phyloP scores from a whole-genome alignment of 2,329 filamentous ascomycete species.

The Fusarium devonianum region DNA sequence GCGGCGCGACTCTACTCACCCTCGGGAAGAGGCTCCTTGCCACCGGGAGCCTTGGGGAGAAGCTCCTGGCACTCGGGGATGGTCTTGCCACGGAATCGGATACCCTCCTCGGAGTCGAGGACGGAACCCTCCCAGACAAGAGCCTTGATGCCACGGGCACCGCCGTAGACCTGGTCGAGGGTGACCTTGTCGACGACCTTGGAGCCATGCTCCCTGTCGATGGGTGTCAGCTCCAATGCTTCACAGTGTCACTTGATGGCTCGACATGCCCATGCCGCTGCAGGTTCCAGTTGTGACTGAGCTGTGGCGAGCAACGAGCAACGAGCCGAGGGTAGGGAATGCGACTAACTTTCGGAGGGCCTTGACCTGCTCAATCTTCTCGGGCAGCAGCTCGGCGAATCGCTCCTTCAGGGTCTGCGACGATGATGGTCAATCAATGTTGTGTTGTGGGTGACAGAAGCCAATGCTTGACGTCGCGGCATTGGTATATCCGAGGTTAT shows the following conservation, averaged over 20 bases:
- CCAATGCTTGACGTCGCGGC: slow-evolving; percentile 1
- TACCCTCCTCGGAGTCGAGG: slow-evolving; percentile 97
- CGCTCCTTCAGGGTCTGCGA: slow-evolving; percentile 93
- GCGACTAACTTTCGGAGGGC: slow-evolving; percentile 85
- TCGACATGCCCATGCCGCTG: slow-evolving; percentile 6
- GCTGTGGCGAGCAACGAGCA: slow-evolving; percentile 21
- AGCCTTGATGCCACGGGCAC: slow-evolving; percentile 98
- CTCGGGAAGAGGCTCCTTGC: slow-evolving; percentile 96
- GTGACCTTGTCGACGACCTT: slow-evolving; percentile 98
- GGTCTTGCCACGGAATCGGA: slow-evolving; percentile 98
- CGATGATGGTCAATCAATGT: slow-evolving; percentile 10
- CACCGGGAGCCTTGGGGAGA: slow-evolving; percentile 95
- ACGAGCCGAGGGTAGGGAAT: slow-evolving; percentile 25
- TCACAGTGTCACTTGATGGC: slow-evolving; percentile 15
- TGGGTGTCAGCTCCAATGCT: slow-evolving; percentile 28
- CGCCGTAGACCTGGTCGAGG: slow-evolving; percentile 98
- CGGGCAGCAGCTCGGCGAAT: slow-evolving; percentile 93
- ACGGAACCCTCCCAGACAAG: slow-evolving; percentile 99
- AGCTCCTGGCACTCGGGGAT: slow-evolving; percentile 98
- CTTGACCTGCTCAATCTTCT: slow-evolving; percentile 99
- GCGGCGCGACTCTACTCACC: slow-evolving; percentile 56
- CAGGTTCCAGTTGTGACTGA: slow-evolving; percentile 20
- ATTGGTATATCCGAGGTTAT: slow-evolving; percentile 17
- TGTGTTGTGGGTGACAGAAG: slow-evolving; percentile 3
- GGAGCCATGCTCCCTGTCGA: slow-evolving; percentile 82